Conservation (phyloP, 129 eudicot species). For the Oenanthe sinensis region DNA sequence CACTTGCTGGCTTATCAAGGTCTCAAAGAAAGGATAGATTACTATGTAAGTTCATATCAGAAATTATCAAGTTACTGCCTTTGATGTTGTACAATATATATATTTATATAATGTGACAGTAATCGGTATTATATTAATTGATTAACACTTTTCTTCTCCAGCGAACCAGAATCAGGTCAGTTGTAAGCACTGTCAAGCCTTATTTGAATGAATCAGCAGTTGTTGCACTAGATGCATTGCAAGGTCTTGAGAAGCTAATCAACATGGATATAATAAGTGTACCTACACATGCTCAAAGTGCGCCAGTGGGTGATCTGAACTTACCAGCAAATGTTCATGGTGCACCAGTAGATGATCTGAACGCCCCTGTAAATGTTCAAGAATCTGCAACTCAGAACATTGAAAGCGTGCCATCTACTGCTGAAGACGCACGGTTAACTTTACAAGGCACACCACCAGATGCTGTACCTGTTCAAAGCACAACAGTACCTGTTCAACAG, state of each 20-base stretch:
- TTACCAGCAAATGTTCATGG: neutral
- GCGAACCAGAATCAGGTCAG: constrained; percentile 54
- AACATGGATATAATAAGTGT: constrained; percentile 16
- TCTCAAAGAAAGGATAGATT: constrained; percentile 38
- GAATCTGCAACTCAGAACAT: neutral
- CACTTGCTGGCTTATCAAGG: constrained; percentile 49
- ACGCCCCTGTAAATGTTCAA: neutral
- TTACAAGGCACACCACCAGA: neutral
- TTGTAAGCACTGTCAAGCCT: constrained; percentile 37
- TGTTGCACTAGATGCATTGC: constrained; percentile 40
- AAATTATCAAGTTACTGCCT: neutral
- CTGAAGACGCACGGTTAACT: neutral
- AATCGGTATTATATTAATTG: neutral
- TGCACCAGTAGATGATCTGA: constrained; percentile 11
- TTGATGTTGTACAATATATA: neutral
- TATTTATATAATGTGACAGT: neutral
- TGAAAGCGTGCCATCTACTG: neutral
- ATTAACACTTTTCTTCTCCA: constrained; percentile 15
- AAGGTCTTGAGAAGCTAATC: constrained; percentile 53
- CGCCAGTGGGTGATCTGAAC: constrained; percentile 5
- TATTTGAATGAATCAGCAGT: constrained; percentile 32
- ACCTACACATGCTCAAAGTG: constrained; percentile 16
- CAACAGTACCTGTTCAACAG: constrained; percentile 5
- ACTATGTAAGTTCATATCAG: constrained; percentile 37
- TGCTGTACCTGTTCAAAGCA: constrained; percentile 21